Percentiles rank a stretch among this genome's conserved stretches.
Evolutionary conservation across 2,329 filamentous ascomycete genomes (phyloP).

Genomic region (Rosellinia necatrix): DNA sequence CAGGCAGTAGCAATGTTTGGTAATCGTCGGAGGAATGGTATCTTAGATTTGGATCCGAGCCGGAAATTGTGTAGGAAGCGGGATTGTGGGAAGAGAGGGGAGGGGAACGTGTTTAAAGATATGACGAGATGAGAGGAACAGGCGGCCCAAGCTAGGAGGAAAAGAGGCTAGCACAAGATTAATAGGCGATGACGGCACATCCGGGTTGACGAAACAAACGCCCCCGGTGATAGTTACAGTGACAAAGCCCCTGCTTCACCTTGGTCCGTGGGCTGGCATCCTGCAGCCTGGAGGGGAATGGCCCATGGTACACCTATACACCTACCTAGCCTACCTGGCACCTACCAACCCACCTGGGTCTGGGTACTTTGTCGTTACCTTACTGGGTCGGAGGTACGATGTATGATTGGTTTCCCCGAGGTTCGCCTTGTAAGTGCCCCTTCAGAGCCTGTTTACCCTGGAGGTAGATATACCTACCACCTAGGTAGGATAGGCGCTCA

Average conservation of each 20-base stretch:
- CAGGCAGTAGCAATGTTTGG: constrained; percentile 18
- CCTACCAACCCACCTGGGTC: neutral
- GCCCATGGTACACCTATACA: too few relatives aligned
- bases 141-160: constrained; percentile 24
- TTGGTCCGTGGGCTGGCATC: neutral
- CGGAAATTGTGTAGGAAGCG: constrained; percentile 27
- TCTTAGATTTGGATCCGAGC: constrained; percentile 21
- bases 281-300: neutral
- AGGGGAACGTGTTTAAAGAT: constrained; percentile 28
- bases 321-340: too few relatives aligned
- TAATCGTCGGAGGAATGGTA: constrained; percentile 20
- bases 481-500: too few relatives aligned
- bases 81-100: constrained; percentile 31
- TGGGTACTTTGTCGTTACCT: too few relatives aligned
- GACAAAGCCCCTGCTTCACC: neutral
- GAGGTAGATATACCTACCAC: too few relatives aligned
- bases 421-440: too few relatives aligned
- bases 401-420: too few relatives aligned
- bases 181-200: constrained; percentile 32
- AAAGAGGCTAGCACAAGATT: constrained; percentile 26
- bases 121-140: constrained; percentile 28
- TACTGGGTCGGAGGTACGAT: too few relatives aligned
- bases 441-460: too few relatives aligned
- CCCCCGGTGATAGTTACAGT: neutral
- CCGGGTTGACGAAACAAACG: constrained; percentile 22